Base-by-base conservation (phyloP, 148 eudicot genomes). In the Camellia lanceoleosa region DNA sequence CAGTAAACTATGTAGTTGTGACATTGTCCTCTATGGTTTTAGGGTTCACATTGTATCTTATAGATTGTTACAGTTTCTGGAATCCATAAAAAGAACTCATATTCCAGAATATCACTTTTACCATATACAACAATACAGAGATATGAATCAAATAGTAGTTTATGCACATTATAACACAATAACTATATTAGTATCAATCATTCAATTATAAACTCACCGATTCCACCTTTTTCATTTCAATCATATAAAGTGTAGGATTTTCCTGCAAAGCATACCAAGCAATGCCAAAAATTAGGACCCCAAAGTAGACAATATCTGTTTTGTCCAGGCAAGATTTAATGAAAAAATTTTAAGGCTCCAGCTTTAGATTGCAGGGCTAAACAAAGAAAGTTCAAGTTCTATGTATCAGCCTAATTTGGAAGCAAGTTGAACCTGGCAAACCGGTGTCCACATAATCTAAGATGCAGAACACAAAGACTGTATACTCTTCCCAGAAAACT, bases 181-280 rank as follows among this genome's bases (percentile, higher is more conserved):
- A 30, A 15, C 6, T 54, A 30, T 15, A 6, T 38, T 1, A 46
- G 3, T 12, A 56, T 3, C 49, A 15, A 55, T 55, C 79, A 69
- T 78, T 51, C 77, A 15, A 74, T 61, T 18, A 66, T 71, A 69
- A 75, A 89, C 90, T 87, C 85, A 92, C 94, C 74, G 90, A 78
- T 85, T 88, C 87, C 58, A 88, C 79, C 81, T 84, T 85, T 66
- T 89, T 94, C 92, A 95, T 83, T 84, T 95, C 97, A 63, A 91
- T 97, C 96, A 91, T 89, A 82, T 81, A 95, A 15, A 81, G 87
- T 58, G 94, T 82, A 23, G 96, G 96, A 70, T 93, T 93, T 87
- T 89, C 98, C 98, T 93, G 92, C 64, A 75, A 76, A 78, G 69
- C 46, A 82, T 47, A 46, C 60, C 58, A 68, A 70, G 83, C 19